Conservation (phyloP, 208 protist genomes). For the Trichomonas gallinae region DNA sequence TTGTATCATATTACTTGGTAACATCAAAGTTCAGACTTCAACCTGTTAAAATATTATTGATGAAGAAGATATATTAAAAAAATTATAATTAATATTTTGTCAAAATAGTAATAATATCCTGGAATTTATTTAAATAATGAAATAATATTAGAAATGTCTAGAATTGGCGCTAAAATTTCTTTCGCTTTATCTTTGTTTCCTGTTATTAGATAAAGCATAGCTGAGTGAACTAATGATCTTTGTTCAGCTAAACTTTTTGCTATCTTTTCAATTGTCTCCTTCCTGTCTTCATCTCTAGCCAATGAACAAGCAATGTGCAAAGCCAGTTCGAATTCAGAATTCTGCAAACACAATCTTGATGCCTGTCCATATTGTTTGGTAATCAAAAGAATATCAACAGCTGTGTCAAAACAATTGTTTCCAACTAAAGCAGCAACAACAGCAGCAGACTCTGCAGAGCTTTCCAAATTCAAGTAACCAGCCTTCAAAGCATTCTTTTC, state of each 20-base stretch:
- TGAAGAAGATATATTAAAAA: too few relatives aligned
- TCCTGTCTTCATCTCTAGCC: background rate
- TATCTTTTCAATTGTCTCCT: background rate
- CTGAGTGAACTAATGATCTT: background rate
- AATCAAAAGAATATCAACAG: background rate
- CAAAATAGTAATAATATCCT: too few relatives aligned
- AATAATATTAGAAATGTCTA: background rate
- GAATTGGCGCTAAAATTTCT: background rate
- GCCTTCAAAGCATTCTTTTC: background rate
- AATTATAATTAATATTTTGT: too few relatives aligned
- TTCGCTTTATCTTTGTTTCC: background rate
- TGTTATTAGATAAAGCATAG: background rate
- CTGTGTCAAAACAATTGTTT: background rate
- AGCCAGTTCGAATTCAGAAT: background rate
- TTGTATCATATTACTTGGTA: too few relatives aligned
- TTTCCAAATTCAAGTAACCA: background rate
- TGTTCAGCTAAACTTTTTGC: background rate
- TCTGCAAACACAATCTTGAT: background rate
- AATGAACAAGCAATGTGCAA: background rate
- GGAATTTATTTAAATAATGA: background rate
- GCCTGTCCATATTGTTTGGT: background rate
- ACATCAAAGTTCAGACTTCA: too few relatives aligned
- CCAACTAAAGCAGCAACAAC: background rate
- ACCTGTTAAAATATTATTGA: too few relatives aligned
- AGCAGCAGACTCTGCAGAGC: background rate